A percentile compares a stretch with the other conserved stretches of the same genome.
Evolutionary conservation across 768 basidiomycete species (phyloP).

Genomic region (Bullera alba): DNA sequence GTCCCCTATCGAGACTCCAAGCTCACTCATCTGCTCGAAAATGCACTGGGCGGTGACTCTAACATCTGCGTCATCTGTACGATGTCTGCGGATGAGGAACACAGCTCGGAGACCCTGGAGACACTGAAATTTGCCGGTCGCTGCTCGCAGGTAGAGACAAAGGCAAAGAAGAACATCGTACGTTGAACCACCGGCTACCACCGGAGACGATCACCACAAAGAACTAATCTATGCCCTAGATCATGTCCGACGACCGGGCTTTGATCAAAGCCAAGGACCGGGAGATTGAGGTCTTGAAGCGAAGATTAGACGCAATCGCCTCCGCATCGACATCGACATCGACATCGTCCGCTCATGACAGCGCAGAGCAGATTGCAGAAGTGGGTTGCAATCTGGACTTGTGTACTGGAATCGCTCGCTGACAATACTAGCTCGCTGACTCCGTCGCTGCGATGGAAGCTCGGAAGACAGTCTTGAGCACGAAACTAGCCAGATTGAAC

Average conservation of each 20-base stretch:
- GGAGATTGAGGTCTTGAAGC: conserved; percentile 43
- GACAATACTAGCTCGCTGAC: conserved; percentile 34
- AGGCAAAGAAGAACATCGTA: conserved; percentile 44
- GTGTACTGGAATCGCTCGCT: background rate
- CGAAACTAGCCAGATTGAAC: conserved; percentile 40
- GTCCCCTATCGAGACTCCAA: conserved; percentile 47
- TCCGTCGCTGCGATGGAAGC: conserved; percentile 41
- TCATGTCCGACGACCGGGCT: conserved; percentile 39
- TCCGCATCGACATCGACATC: background rate
- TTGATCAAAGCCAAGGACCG: conserved; percentile 43
- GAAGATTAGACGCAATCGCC: conserved; percentile 24
- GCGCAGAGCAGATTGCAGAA: background rate
- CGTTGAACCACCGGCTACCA: conserved; percentile 4
- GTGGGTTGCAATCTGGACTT: background rate
- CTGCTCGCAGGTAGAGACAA: conserved; percentile 46
- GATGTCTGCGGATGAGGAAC: conserved; percentile 43
- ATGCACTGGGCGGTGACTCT: conserved; percentile 45
- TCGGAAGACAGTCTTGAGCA: conserved; percentile 27
- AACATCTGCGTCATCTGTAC: conserved; percentile 48
- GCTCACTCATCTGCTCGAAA: conserved; percentile 46
- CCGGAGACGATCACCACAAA: no score
- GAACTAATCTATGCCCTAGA: conserved; percentile 10
- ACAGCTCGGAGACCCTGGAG: conserved; percentile 43
- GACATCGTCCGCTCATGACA: background rate
- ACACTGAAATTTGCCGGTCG: conserved; percentile 46